phyloP scores from a whole-genome alignment of 805 yeast genomes.

The Ogataea henricii region DNA sequence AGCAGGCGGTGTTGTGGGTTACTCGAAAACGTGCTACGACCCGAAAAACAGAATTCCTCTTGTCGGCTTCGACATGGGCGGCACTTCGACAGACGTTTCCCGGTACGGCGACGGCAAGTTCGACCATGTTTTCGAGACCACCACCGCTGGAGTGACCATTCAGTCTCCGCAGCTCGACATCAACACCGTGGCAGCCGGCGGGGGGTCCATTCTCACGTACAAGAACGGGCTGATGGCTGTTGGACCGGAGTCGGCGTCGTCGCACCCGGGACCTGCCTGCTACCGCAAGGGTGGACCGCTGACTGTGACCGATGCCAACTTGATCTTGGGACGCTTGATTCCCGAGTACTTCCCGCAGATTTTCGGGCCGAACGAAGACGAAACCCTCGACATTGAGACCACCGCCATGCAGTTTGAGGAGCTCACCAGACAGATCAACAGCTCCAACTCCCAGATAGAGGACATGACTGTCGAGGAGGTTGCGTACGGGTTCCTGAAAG shows the following conservation, averaged over 20 bases:
- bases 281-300: slow-evolving; percentile 83
- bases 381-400: slow-evolving; percentile 60
- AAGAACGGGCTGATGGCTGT: slow-evolving; percentile 76
- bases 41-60: slow-evolving; percentile 56
- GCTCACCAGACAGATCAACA: slow-evolving; percentile 59
- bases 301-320: slow-evolving; percentile 84
- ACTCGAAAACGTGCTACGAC: slow-evolving; percentile 77
- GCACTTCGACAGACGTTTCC: slow-evolving; percentile 85
- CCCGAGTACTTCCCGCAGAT: slow-evolving; percentile 79
- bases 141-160: slow-evolving; percentile 80
- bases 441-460: slow-evolving; percentile 43
- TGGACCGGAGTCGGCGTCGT: slow-evolving; percentile 86
- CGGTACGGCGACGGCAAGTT: slow-evolving; percentile 65
- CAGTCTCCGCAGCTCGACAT: slow-evolving; percentile 85
- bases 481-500: slow-evolving; percentile 78
- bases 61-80: slow-evolving; percentile 89
- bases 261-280: slow-evolving; percentile 90
- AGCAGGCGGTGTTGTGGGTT: slow-evolving; percentile 97
- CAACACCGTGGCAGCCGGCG: slow-evolving; percentile 84
- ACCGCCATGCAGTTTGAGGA: slow-evolving; percentile 52
- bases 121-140: slow-evolving; percentile 83
- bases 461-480: slow-evolving; percentile 61
- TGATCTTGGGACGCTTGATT: slow-evolving; percentile 67
- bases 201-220: slow-evolving; percentile 70
- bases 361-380: slow-evolving; percentile 79